These are phyloP conservation scores for Pestalotiopsis sp. DNA, from an alignment of 2,329 filamentous ascomycete species.

Conservation along the genomic window DNA sequence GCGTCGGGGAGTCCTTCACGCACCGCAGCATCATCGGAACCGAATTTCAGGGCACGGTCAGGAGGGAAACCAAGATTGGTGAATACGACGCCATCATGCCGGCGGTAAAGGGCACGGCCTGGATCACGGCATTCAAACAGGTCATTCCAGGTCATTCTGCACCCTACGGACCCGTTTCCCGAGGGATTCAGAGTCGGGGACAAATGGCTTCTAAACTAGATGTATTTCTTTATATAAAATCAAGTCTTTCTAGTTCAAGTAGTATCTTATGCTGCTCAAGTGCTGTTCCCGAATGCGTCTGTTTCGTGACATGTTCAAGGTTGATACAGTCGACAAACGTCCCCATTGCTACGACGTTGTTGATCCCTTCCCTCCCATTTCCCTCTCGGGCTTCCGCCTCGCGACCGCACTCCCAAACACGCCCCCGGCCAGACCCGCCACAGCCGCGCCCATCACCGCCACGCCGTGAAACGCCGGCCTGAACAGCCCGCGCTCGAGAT, in stretches of 20 bases:
- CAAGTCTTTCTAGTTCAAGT: not conserved
- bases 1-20: slow-evolving; percentile 36
- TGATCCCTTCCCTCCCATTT: not conserved
- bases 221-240: not conserved
- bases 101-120: slow-evolving; percentile 42
- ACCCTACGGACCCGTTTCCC: slow-evolving; percentile 45
- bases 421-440: slow-evolving; percentile 31
- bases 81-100: slow-evolving; percentile 40
- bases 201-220: slow-evolving; percentile 2
- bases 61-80: slow-evolving; percentile 38
- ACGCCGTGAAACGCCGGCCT: slow-evolving; percentile 32
- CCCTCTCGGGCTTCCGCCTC: slow-evolving; percentile 20
- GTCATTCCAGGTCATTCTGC: slow-evolving; percentile 34
- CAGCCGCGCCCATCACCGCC: slow-evolving; percentile 28
- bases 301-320: no score
- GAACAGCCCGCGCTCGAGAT: slow-evolving; percentile 45
- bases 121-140: slow-evolving; percentile 44
- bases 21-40: slow-evolving; percentile 45
- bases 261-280: no score
- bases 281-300: no score
- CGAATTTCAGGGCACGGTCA: slow-evolving; percentile 40
- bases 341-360: not conserved
- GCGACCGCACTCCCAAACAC: slow-evolving; percentile 27
- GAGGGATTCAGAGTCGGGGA: slow-evolving; percentile 34
- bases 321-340: not conserved